Conservation (phyloP, 2,329 filamentous ascomycete species). For the Aspergillus sp. region DNA sequence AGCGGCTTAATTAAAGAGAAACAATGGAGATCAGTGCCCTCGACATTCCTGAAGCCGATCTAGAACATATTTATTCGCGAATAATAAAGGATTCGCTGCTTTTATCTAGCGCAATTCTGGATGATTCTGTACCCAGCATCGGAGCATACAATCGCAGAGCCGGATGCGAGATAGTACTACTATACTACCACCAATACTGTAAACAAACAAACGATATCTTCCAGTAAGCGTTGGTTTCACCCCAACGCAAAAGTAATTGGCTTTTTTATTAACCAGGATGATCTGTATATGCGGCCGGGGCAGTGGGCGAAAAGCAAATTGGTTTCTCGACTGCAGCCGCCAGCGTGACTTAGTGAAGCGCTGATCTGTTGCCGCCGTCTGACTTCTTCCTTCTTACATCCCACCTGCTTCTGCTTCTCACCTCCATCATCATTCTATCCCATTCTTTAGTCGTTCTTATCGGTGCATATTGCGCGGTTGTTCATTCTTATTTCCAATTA, state of each 20-base stretch:
- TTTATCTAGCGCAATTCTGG: too few species aligned
- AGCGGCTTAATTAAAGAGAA: background rate
- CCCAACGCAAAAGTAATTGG: background rate
- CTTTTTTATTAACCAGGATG: background rate
- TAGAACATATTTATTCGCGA: too few species aligned
- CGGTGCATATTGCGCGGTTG: background rate
- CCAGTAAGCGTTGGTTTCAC: background rate
- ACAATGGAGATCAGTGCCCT: background rate
- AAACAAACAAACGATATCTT: background rate
- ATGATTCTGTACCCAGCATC: too few species aligned
- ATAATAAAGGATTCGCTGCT: too few species aligned
- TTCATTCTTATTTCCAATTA: background rate
- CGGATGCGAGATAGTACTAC: background rate
- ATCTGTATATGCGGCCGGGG: background rate
- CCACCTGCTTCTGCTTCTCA: background rate
- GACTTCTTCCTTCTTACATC: background rate
- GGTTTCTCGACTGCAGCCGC: background rate
- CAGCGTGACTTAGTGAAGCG: background rate
- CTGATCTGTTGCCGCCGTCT: slow-evolving; percentile 1
- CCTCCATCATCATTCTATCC: background rate
- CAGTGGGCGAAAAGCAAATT: background rate
- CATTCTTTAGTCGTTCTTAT: background rate
- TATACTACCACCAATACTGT: background rate
- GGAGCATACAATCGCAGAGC: too few species aligned
- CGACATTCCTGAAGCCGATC: background rate